These are phyloP conservation scores for Apiospora arundinis DNA, from an alignment of 2,329 filamentous ascomycete species.

Conservation along the genomic window DNA sequence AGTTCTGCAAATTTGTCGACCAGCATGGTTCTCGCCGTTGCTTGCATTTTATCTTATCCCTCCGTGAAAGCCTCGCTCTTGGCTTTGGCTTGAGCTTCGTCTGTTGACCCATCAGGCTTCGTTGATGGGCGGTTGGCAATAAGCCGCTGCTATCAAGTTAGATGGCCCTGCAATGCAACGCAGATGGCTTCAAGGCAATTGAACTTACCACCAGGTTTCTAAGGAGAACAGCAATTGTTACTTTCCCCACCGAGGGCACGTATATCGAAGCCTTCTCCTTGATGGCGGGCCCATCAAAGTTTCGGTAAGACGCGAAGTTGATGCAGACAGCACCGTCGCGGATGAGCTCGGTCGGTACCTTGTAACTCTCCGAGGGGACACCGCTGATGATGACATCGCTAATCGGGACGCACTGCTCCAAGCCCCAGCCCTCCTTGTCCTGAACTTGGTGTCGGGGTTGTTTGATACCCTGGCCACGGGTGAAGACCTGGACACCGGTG, in stretches of 20 bases:
- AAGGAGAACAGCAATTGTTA: conserved; percentile 90
- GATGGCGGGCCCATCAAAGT: conserved; percentile 83
- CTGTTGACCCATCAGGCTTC: conserved; percentile 42
- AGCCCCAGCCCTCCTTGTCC: conserved; percentile 78
- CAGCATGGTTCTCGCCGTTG: not conserved
- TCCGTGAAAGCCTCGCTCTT: conserved; percentile 40
- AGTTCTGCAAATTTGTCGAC: not conserved
- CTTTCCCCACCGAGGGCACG: conserved; percentile 95
- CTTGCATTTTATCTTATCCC: conserved; percentile 1
- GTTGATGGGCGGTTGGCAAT: conserved; percentile 56
- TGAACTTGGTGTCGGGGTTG: conserved; percentile 85
- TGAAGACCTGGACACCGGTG: conserved; percentile 90
- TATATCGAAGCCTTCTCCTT: conserved; percentile 98
- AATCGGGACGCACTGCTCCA: conserved; percentile 82
- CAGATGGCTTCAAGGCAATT: conserved; percentile 34
- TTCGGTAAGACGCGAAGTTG: conserved; percentile 96
- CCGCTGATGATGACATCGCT: conserved; percentile 96
- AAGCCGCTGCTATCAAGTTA: conserved; percentile 47
- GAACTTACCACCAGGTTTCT: conserved; percentile 82
- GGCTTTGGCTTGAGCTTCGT: conserved; percentile 38
- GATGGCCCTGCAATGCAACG: conserved; percentile 4
- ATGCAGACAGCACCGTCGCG: conserved; percentile 96
- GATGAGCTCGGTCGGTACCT: conserved; percentile 83
- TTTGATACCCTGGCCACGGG: conserved; percentile 84
- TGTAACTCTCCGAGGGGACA: conserved; percentile 86